These are phyloP conservation scores for Amphibolis antarctica DNA, from an alignment of 106 monocot genomes.

Conservation along the genomic window DNA sequence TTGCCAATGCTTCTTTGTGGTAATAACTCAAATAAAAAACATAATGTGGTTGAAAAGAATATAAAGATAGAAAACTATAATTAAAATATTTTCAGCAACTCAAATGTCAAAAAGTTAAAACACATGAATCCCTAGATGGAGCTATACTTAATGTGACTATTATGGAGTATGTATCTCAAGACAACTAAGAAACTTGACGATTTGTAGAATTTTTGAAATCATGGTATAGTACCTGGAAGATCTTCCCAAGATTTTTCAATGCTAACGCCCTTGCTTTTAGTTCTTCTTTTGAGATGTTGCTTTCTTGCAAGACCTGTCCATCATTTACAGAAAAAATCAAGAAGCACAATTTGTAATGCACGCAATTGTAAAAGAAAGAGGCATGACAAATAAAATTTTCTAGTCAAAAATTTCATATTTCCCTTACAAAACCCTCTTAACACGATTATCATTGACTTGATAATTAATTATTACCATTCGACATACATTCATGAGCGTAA, in stretches of 20 bases:
- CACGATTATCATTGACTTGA: neutral
- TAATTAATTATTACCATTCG: conserved; percentile 41
- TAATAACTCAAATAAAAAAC: too few relatives aligned
- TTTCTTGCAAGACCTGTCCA: conserved; percentile 60
- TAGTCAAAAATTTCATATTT: neutral
- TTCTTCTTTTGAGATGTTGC: conserved; percentile 57
- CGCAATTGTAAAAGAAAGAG: neutral
- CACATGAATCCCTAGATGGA: too few relatives aligned
- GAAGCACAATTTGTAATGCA: neutral
- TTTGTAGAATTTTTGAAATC: too few relatives aligned
- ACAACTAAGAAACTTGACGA: too few relatives aligned
- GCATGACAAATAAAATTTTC: neutral
- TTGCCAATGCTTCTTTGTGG: neutral
- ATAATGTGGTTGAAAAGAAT: too few relatives aligned
- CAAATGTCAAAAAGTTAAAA: too few relatives aligned
- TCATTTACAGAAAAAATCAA: neutral
- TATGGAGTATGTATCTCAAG: too few relatives aligned
- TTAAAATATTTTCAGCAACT: too few relatives aligned
- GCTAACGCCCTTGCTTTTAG: conserved; percentile 50
- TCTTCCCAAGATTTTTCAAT: conserved; percentile 64
- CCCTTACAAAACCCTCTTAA: neutral
- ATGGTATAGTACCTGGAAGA: conserved; percentile 37
- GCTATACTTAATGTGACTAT: too few relatives aligned
- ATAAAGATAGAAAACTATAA: too few relatives aligned
- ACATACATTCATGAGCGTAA: conserved; percentile 61